Conservation (phyloP, 345 rosid genomes). For the Lumnitzera racemosa region DNA sequence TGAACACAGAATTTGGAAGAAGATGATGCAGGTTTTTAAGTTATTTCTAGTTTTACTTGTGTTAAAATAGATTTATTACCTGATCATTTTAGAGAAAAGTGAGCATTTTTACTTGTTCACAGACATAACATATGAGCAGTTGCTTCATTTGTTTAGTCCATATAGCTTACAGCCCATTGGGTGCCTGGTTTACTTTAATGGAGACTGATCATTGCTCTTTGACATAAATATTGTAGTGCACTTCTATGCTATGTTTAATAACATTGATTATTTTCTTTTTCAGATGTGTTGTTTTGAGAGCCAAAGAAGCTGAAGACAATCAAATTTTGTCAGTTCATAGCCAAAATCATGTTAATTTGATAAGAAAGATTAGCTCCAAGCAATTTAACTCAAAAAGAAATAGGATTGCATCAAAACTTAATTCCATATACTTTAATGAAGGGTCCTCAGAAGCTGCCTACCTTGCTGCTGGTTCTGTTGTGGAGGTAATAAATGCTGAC, state of each 20-base stretch:
- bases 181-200: too few relatives aligned
- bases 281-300: constrained; percentile 71
- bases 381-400: constrained; percentile 40
- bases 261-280: constrained; percentile 1
- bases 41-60: too few relatives aligned
- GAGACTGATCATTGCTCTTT: too few relatives aligned
- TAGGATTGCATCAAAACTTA: constrained; percentile 45
- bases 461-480: constrained; percentile 83
- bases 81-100: too few relatives aligned
- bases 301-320: constrained; percentile 60
- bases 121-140: too few relatives aligned
- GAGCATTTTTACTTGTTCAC: too few relatives aligned
- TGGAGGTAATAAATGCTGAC: constrained; percentile 40
- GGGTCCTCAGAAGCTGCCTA: constrained; percentile 84
- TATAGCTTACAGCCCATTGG: too few relatives aligned
- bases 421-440: constrained; percentile 76
- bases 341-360: constrained; percentile 48
- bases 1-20: too few relatives aligned
- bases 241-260: constrained; percentile 1
- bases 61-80: too few relatives aligned
- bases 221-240: too few relatives aligned
- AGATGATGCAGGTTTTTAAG: too few relatives aligned
- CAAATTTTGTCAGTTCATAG: constrained; percentile 55
- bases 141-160: too few relatives aligned
- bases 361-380: constrained; percentile 59